A percentile compares a stretch with the other conserved stretches of the same genome.
Evolutionary conservation across 1,284 basidiomycete species (phyloP).

Genomic region (Sphaerobolus stellatus): DNA sequence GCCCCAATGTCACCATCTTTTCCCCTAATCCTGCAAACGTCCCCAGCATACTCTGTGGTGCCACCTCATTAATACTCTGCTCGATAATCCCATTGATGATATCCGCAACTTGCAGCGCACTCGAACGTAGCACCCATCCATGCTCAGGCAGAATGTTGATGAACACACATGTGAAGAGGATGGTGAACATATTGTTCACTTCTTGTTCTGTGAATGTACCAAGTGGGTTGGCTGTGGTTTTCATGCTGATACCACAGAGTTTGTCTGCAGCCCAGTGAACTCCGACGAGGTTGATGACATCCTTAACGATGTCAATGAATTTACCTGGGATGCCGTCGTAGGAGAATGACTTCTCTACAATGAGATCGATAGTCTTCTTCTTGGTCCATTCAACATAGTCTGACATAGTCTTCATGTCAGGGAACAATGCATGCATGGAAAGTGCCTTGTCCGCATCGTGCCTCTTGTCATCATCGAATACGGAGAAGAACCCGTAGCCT

Average conservation of each 20-base stretch:
- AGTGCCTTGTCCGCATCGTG: conserved; percentile 24
- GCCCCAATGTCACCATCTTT: conserved; percentile 31
- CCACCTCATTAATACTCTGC: conserved; percentile 33
- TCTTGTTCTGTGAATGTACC: conserved; percentile 32
- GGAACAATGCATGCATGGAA: conserved; percentile 16
- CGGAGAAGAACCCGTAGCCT: conserved; percentile 34
- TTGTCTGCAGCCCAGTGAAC: conserved; percentile 28
- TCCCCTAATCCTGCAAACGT: conserved; percentile 14
- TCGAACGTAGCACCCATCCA: conserved; percentile 26
- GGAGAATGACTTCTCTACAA: conserved; percentile 20
- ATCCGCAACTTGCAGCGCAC: conserved; percentile 30
- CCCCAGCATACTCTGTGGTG: conserved; percentile 17
- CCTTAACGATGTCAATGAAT: conserved; percentile 34
- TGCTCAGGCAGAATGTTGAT: conserved; percentile 10
- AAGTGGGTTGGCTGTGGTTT: conserved; percentile 31
- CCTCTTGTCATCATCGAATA: conserved; percentile 29
- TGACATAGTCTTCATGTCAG: conserved; percentile 10
- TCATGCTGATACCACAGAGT: conserved; percentile 33
- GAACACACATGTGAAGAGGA: conserved; percentile 26
- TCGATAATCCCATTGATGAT: conserved; percentile 27
- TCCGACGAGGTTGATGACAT: conserved; percentile 33
- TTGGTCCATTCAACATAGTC: conserved; percentile 16
- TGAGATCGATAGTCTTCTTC: conserved; percentile 17
- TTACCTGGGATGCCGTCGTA: conserved; percentile 18
- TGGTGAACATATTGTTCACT: conserved; percentile 29